Evolutionary conservation across 208 protist genomes (phyloP).

Genomic region (Acanthamoeba royreba): DNA sequence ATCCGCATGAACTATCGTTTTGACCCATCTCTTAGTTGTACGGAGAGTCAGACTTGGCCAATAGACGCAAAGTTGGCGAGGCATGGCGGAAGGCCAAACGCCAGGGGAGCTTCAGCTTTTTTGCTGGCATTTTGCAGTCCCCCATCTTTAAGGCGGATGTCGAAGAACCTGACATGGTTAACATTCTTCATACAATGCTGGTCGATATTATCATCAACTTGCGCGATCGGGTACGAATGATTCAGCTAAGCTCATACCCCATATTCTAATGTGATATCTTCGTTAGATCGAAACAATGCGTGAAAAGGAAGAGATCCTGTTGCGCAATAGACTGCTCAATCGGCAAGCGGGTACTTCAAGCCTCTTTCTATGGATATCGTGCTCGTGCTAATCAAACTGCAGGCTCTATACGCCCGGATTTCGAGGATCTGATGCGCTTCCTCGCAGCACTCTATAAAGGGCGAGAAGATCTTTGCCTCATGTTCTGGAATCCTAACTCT

Average conservation of each 20-base stretch:
- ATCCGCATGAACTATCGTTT: background rate
- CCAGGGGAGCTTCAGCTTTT: conserved; percentile 34
- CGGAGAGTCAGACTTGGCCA: background rate
- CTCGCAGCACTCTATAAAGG: background rate
- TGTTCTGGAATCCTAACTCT: background rate
- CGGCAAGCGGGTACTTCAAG: background rate
- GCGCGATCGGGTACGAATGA: background rate
- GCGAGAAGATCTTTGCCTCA: background rate
- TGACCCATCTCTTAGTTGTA: background rate
- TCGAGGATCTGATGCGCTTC: conserved; percentile 23
- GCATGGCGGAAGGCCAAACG: conserved; percentile 10
- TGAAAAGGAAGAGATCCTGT: background rate
- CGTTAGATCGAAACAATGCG: background rate
- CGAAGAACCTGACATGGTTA: background rate
- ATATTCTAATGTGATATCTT: too few species aligned
- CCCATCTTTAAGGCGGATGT: background rate
- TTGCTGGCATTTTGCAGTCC: background rate
- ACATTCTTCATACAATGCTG: background rate
- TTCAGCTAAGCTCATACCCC: background rate
- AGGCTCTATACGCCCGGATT: background rate
- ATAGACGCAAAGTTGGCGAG: background rate
- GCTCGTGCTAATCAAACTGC: too few species aligned
- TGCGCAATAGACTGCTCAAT: background rate
- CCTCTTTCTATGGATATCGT: too few species aligned
- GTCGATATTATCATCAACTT: background rate